phyloP scores from a whole-genome alignment of 306 rosid species.

The Sophora flavescens region DNA sequence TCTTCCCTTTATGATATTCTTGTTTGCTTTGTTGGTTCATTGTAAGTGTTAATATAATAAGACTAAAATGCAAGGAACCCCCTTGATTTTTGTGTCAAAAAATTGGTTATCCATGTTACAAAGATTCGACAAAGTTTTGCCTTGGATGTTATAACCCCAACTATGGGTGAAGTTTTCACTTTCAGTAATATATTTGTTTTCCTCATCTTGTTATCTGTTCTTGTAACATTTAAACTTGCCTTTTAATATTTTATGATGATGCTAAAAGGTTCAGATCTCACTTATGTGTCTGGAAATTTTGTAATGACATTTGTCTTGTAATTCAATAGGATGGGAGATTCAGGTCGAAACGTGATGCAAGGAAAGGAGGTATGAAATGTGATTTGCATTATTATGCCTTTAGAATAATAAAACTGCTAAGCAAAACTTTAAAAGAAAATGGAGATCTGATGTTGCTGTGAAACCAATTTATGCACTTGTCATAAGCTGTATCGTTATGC shows the following conservation, averaged over 20 bases:
- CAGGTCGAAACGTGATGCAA: slow-evolving; percentile 96
- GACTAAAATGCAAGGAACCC: no score
- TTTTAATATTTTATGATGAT: slow-evolving; percentile 34
- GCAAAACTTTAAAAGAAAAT: no score
- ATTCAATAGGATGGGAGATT: slow-evolving; percentile 92
- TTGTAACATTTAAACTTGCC: not conserved
- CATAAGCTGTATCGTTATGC: not conserved
- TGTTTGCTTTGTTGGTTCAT: not conserved
- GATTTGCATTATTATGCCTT: slow-evolving; percentile 22
- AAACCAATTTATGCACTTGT: slow-evolving; percentile 7
- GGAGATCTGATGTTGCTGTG: slow-evolving; percentile 27
- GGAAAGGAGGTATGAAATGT: slow-evolving; percentile 83
- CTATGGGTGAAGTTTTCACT: not conserved
- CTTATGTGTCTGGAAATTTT: slow-evolving; percentile 39
- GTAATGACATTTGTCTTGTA: slow-evolving; percentile 45
- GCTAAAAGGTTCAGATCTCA: slow-evolving; percentile 34
- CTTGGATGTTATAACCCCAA: no score
- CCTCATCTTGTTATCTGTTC: not conserved
- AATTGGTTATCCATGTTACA: no score
- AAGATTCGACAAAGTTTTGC: no score
- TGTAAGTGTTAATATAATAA: slow-evolving; percentile 2
- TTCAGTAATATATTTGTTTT: slow-evolving; percentile 36
- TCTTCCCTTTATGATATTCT: not conserved
- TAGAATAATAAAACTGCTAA: not conserved
- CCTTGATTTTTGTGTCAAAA: no score